These are phyloP conservation scores for Endogone sp. DNA, from an alignment of 192 early-diverging fungal genomes.

Conservation along the genomic window DNA sequence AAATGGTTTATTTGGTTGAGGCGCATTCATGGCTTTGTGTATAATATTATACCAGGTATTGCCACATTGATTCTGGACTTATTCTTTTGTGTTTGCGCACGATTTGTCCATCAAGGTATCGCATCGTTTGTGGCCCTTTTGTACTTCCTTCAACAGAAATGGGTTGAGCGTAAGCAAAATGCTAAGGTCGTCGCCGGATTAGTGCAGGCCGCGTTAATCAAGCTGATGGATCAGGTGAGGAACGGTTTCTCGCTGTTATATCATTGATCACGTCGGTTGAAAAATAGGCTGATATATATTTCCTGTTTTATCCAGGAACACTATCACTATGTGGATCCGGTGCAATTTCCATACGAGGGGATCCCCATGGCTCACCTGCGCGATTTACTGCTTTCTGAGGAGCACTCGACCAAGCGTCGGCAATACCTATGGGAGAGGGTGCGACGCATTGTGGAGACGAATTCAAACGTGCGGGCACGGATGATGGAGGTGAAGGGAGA, in stretches of 20 bases:
- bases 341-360: slow-evolving; percentile 37
- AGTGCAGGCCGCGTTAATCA: slow-evolving; percentile 32
- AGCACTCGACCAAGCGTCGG: slow-evolving; percentile 26
- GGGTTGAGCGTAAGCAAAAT: slow-evolving; percentile 28
- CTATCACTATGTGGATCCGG: slow-evolving; percentile 46
- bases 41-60: background rate
- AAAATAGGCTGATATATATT: background rate
- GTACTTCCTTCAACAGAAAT: slow-evolving; percentile 18
- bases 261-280: background rate
- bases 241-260: background rate
- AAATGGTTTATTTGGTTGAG: background rate
- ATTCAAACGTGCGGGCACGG: slow-evolving; percentile 54
- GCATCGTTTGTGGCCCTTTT: slow-evolving; percentile 20
- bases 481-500: slow-evolving; percentile 55
- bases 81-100: background rate
- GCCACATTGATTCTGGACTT: background rate
- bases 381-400: slow-evolving; percentile 44
- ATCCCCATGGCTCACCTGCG: slow-evolving; percentile 41
- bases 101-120: slow-evolving; percentile 15
- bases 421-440: slow-evolving; percentile 56
- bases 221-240: slow-evolving; percentile 34
- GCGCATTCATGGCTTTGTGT: too few species aligned
- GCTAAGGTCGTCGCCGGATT: slow-evolving; percentile 33
- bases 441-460: slow-evolving; percentile 46
- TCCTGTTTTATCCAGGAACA: slow-evolving; percentile 32